phyloP scores from a whole-genome alignment of 2,329 filamentous ascomycete species.

The Pezicula radicicola region DNA sequence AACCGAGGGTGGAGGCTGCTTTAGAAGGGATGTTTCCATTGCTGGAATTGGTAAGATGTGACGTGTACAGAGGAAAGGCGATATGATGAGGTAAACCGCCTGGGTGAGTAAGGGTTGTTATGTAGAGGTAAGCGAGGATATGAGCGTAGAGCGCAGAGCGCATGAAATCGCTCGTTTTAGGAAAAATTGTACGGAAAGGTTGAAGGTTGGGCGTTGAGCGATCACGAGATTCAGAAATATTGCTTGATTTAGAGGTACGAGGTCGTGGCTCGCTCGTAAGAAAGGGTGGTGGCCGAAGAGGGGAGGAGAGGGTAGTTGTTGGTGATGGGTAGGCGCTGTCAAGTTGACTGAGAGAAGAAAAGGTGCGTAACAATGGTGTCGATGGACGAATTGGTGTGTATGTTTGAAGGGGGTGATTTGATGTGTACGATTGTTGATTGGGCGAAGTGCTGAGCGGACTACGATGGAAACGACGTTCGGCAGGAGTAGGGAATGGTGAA shows the following conservation, averaged over 20 bases:
- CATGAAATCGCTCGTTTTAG: conserved; percentile 13
- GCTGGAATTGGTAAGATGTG: conserved; percentile 2
- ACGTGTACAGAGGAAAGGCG: not conserved
- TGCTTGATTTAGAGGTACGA: not conserved
- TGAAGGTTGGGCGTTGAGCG: conserved; percentile 10
- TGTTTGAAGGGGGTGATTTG: not conserved
- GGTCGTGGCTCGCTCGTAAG: not conserved
- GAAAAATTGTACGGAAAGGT: conserved; percentile 22
- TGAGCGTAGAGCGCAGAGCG: conserved; percentile 23
- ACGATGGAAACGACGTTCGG: not conserved
- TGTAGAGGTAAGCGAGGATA: conserved; percentile 20
- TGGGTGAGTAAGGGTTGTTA: conserved; percentile 8
- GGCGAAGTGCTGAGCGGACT: not conserved
- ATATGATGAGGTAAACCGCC: not conserved
- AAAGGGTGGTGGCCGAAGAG: not conserved
- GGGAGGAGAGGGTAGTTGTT: not conserved
- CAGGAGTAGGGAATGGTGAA: conserved; percentile 2
- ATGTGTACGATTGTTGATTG: not conserved
- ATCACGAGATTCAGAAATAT: not conserved
- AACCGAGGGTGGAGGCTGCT: conserved; percentile 10
- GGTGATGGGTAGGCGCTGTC: not conserved
- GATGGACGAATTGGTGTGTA: not conserved
- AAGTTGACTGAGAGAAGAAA: not conserved
- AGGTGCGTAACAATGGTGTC: not conserved
- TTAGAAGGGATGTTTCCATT: conserved; percentile 8